Evolutionary conservation across 331 rosid genomes (phyloP).

Genomic region (Stylosanthes scabra): DNA sequence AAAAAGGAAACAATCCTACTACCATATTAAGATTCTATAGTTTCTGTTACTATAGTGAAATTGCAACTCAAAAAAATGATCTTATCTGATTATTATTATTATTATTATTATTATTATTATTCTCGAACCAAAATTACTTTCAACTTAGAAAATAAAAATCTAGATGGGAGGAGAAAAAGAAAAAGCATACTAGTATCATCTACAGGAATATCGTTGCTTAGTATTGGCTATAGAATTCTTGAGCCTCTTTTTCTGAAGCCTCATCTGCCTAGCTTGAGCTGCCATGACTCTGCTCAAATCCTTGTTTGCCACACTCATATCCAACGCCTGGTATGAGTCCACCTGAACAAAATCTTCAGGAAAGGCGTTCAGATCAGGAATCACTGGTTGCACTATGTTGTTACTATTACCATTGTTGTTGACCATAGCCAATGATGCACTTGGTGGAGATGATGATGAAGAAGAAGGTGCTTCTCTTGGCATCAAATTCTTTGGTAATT

Average conservation of each 20-base stretch:
- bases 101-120: too few species aligned
- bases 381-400: conserved; percentile 20
- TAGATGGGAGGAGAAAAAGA: neutral
- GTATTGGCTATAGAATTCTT: conserved; percentile 43
- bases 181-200: conserved; percentile 10
- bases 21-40: neutral
- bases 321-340: conserved; percentile 36
- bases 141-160: neutral
- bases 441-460: neutral
- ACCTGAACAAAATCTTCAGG: conserved; percentile 21
- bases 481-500: conserved; percentile 36
- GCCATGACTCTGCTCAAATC: conserved; percentile 43
- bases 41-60: too few species aligned
- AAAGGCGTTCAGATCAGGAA: conserved; percentile 57
- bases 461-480: conserved; percentile 14
- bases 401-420: neutral
- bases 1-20: neutral
- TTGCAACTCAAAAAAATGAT: too few species aligned
- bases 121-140: neutral
- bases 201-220: conserved; percentile 22
- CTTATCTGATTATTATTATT: too few species aligned
- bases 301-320: conserved; percentile 17
- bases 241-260: conserved; percentile 55
- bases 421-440: neutral
- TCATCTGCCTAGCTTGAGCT: conserved; percentile 59